Evolutionary conservation across 208 protist genomes (phyloP), one percentile per base, ranked within the genome.

Genomic region (Phytomonas sp.): DNA sequence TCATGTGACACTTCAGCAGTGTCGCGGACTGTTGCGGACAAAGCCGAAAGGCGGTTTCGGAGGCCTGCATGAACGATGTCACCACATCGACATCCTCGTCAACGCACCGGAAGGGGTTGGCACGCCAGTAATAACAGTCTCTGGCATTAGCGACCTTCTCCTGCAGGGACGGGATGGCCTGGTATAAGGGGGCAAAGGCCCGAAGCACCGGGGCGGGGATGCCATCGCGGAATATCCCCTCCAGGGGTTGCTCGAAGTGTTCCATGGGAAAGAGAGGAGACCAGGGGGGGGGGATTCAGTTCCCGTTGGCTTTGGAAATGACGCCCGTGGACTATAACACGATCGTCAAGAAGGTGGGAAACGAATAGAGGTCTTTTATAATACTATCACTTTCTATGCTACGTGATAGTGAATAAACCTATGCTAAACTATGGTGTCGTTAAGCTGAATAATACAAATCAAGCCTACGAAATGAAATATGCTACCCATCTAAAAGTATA

Each of bases 1-100:
- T 96, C 91, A 94, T 93, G 83, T 96, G 91, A 74, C 91, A 96
- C 81, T 96, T 96, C 26, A 96, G 79, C 70, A 96, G 76, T 65
- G 88, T 96, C 23, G 91, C 88, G 71, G 85, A 92, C 75, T 93
- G 86, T 74, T 96, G 91, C 42, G 91, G 91, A 71, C 91, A 96
- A 31, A 96, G 80, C 42, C 91, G 91, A 67, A 94, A 96, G n/a
- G 78, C 85, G 0, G 91, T 88, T 60, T 96, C 88, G 31, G 81
- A 88, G 16, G 91, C 91, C 74, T 96, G 86, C 91, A 96, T 96
- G 73, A 88, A 96, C 30, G 73, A 75, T 4, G 82, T 91, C 0
- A 93, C 82, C 36, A 82, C 90, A 63, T 83, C 78, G 14, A 93
- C 71, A 56, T 96, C 91, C 75, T 96, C 87, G 59, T 93, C 81